phyloP scores from a whole-genome alignment of 1,284 basidiomycete genomes.

The Grifola frondosa region DNA sequence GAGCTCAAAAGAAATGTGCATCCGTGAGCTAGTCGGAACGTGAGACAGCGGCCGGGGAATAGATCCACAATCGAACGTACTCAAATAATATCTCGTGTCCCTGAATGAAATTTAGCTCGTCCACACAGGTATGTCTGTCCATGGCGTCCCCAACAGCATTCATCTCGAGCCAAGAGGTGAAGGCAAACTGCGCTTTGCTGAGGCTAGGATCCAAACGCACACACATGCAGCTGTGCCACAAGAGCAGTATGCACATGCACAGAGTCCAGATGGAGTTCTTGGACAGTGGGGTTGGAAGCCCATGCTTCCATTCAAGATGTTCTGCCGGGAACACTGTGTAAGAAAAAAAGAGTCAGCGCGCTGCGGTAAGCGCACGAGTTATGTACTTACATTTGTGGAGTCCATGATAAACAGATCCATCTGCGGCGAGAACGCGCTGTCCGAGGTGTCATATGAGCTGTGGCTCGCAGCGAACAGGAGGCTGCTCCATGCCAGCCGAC shows the following conservation, averaged over 20 bases:
- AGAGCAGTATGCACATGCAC: constrained; percentile 61
- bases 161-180: constrained; percentile 66
- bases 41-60: constrained; percentile 58
- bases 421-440: constrained; percentile 32
- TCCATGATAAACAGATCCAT: constrained; percentile 58
- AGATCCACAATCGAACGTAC: constrained; percentile 51
- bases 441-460: constrained; percentile 50
- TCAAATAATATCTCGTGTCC: no score
- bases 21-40: constrained; percentile 60
- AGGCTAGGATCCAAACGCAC: constrained; percentile 46
- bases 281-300: constrained; percentile 23
- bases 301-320: no score
- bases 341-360: background rate
- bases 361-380: constrained; percentile 8
- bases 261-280: constrained; percentile 72
- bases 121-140: constrained; percentile 58
- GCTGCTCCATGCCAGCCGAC: constrained; percentile 67
- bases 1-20: constrained; percentile 68
- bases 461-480: constrained; percentile 60
- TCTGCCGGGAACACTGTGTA: constrained; percentile 60
- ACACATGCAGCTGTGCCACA: constrained; percentile 68
- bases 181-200: constrained; percentile 57
- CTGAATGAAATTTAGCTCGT: constrained; percentile 61
- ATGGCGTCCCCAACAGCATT: constrained; percentile 61
- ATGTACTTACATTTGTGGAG: constrained; percentile 57